phyloP scores from a whole-genome alignment of 73 alveolate species.

The Paramecium sexaurelia region DNA sequence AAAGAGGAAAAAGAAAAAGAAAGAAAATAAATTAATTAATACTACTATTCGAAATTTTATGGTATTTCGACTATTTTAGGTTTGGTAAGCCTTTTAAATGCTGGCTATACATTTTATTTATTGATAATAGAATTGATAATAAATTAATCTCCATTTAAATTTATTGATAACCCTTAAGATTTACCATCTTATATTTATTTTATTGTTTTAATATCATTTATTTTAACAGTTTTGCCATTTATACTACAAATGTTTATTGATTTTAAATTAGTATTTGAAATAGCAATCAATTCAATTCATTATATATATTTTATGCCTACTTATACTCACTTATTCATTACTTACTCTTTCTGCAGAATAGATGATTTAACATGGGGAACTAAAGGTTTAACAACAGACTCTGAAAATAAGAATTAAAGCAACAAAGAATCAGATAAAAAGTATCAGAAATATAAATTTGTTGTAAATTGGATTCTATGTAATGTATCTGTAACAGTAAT shows the following conservation, averaged over 20 bases:
- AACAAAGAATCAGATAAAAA: neutral
- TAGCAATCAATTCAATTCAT: constrained; percentile 26
- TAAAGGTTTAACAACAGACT: constrained; percentile 16
- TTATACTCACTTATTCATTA: constrained; percentile 57
- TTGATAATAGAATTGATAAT: neutral
- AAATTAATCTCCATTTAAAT: neutral
- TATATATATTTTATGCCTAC: constrained; percentile 49
- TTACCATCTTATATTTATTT: neutral
- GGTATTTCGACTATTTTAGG: constrained; percentile 62
- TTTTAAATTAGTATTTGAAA: neutral
- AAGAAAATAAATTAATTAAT: neutral
- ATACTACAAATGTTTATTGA: neutral
- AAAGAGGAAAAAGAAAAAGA: neutral
- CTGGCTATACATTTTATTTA: constrained; percentile 18
- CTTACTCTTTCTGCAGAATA: constrained; percentile 64
- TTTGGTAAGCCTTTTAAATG: neutral
- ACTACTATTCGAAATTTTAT: constrained; percentile 5
- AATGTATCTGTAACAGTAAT: neutral
- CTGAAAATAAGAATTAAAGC: neutral
- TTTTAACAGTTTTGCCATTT: neutral
- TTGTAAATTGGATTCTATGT: neutral
- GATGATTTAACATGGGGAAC: constrained; percentile 72
- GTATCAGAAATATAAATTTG: neutral
- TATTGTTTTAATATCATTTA: neutral
- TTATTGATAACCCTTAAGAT: neutral